Conservation (phyloP, 306 rosid species). For the Acacia acuminata region DNA sequence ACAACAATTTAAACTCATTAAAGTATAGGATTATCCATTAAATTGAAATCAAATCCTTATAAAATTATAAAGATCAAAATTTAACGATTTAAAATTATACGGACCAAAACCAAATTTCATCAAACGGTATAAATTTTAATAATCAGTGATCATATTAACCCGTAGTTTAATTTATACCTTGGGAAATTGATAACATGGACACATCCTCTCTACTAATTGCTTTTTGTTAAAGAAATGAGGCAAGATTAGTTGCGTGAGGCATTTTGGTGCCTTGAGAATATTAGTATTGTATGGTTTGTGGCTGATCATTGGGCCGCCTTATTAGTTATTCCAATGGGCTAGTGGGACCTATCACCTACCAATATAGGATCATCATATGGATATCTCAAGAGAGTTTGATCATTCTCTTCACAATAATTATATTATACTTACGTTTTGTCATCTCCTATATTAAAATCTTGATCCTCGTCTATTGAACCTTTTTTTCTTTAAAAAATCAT, state of each 20-base stretch:
- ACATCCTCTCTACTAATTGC: neutral
- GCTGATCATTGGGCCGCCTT: neutral
- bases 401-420: neutral
- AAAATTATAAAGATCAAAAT: too few species aligned
- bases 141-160: too few species aligned
- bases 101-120: too few species aligned
- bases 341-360: neutral
- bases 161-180: neutral
- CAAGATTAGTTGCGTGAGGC: conserved; percentile 33
- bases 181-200: too few species aligned
- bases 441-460: neutral
- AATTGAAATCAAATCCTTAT: too few species aligned
- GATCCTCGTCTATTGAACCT: neutral
- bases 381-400: neutral
- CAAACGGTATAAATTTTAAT: too few species aligned
- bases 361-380: neutral
- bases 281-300: neutral
- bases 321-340: neutral
- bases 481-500: neutral
- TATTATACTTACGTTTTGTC: neutral
- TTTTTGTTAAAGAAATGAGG: neutral
- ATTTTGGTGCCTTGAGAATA: conserved; percentile 14
- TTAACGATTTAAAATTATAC: too few species aligned
- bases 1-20: too few species aligned
- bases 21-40: too few species aligned